A percentile compares a stretch with the other conserved stretches of the same genome.
These are phyloP conservation scores for Termitomyces sp. DNA, from an alignment of 768 basidiomycete genomes.

Conservation along the genomic window DNA sequence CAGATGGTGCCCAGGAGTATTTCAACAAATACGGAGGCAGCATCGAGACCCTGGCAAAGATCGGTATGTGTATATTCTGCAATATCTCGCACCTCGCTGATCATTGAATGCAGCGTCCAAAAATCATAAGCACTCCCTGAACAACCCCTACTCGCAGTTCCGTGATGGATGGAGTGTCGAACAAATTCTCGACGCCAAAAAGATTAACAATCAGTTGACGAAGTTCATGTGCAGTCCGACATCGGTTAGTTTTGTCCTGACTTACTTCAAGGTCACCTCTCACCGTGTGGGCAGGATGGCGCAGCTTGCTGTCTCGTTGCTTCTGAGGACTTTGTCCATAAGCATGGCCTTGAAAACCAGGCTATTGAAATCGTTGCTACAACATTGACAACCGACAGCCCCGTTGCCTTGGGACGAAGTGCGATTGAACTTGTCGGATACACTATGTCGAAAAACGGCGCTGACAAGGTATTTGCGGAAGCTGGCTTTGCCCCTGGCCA, in stretches of 20 bases:
- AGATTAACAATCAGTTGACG: constrained; percentile 69
- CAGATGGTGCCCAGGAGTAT: constrained; percentile 73
- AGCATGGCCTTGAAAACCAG: constrained; percentile 73
- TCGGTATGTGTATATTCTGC: constrained; percentile 39
- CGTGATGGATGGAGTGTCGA: constrained; percentile 71
- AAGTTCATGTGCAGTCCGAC: constrained; percentile 89
- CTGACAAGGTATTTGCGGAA: constrained; percentile 63
- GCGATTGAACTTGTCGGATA: constrained; percentile 84
- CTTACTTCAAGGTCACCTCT: not conserved
- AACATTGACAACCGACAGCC: constrained; percentile 60
- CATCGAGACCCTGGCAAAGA: constrained; percentile 66
- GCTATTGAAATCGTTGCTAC: constrained; percentile 77
- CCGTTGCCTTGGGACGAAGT: constrained; percentile 59
- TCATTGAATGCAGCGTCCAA: constrained; percentile 51
- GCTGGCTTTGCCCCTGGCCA: constrained; percentile 63
- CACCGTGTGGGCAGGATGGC: constrained; percentile 44
- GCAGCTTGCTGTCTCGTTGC: constrained; percentile 75
- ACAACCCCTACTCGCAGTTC: constrained; percentile 87
- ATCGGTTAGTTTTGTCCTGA: constrained; percentile 37
- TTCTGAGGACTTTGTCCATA: constrained; percentile 72
- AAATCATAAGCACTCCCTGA: constrained; percentile 76
- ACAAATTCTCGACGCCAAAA: constrained; percentile 58
- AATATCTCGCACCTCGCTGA: not conserved
- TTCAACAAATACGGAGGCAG: constrained; percentile 67
- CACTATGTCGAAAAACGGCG: constrained; percentile 63